Conservation (phyloP, 345 rosid genomes). For the Eucalyptus marginata region DNA sequence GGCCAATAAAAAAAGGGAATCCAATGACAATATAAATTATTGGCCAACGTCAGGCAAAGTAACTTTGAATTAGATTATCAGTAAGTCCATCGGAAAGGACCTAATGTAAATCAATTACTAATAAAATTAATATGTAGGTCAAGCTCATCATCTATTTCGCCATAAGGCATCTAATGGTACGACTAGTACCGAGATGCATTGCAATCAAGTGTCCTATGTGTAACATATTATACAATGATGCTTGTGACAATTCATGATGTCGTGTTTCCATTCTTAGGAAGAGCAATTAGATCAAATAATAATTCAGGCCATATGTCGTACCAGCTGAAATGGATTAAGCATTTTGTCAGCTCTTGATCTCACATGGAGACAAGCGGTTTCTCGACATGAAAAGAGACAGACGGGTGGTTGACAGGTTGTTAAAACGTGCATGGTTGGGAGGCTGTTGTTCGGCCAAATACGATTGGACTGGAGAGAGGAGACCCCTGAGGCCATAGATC, state of each 20-base stretch:
- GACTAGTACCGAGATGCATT: neutral
- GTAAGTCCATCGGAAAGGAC: neutral
- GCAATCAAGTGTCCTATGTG: neutral
- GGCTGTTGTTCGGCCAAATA: neutral
- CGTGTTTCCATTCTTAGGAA: neutral
- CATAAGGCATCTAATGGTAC: neutral
- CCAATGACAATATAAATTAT: neutral
- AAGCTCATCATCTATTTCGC: neutral
- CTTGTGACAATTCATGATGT: neutral
- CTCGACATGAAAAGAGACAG: neutral
- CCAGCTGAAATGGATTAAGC: neutral
- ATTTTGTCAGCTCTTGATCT: neutral
- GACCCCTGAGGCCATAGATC: too few relatives aligned
- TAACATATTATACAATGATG: neutral
- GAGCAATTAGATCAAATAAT: too few relatives aligned
- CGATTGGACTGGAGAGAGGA: too few relatives aligned
- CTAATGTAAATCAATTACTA: neutral
- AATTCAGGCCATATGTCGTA: neutral
- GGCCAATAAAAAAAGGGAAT: neutral
- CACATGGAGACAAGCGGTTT: neutral
- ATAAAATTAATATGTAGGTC: neutral
- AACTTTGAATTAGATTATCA: neutral
- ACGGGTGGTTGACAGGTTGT: neutral
- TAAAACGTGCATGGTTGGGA: neutral
- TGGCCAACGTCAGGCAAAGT: neutral